Evolutionary conservation across 179 eudicot species (phyloP).

Genomic region (Silene noctiflora): DNA sequence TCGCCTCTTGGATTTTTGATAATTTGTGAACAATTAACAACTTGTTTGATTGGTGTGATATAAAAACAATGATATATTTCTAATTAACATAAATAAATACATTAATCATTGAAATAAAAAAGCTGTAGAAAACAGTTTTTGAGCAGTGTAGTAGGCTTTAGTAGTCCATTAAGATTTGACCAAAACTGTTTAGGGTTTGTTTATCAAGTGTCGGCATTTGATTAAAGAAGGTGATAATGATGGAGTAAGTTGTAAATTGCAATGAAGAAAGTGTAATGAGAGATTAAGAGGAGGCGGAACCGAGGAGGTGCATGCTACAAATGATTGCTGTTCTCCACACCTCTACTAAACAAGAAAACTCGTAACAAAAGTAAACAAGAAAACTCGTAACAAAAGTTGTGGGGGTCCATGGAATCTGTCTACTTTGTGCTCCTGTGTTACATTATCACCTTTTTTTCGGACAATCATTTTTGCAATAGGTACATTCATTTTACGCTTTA

Average conservation of each 20-base stretch:
- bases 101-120: too few relatives aligned
- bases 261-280: background rate
- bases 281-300: background rate
- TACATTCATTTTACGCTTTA: background rate
- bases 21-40: too few relatives aligned
- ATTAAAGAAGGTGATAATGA: constrained; percentile 31
- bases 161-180: background rate
- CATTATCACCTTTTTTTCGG: background rate
- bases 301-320: constrained; percentile 21
- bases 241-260: constrained; percentile 8
- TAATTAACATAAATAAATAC: too few relatives aligned
- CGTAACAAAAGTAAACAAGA: constrained; percentile 13
- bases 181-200: background rate
- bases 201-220: constrained; percentile 7
- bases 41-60: too few relatives aligned
- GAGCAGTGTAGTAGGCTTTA: background rate
- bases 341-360: background rate
- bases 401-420: constrained; percentile 24
- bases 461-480: background rate
- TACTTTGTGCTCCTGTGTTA: background rate
- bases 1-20: too few relatives aligned
- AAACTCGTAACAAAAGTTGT: constrained; percentile 10
- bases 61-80: too few relatives aligned
- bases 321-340: constrained; percentile 55
- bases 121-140: background rate